Evolutionary conservation across 768 basidiomycete species (phyloP), one percentile per base, ranked within the genome.

Genomic region (Rickenella mellea): DNA sequence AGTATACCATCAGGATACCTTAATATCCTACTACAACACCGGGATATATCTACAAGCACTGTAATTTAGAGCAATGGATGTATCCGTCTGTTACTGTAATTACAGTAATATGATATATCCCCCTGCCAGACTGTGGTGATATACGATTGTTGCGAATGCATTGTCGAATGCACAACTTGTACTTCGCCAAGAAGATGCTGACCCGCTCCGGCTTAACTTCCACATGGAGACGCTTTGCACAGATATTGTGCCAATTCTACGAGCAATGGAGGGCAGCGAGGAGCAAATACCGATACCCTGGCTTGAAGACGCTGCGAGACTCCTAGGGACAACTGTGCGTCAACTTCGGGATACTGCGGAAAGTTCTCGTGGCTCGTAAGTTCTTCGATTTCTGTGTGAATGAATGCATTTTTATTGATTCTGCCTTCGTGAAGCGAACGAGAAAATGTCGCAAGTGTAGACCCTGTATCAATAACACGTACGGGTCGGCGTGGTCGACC

Each of bases 151-250:
- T 5, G 15, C 26, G 6, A 15, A 43, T 1, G 11, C 42, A 6
- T 59, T 46, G 22, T 11, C 39, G 2, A 39, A 48, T 24, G 50
- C 46, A 7, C 1, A 28, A 2, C 6, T 1, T 0, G 5, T 48
- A 8, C 40, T 58, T 27, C 29, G 8, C 7, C 42, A 45, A 15
- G 50, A 53, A 10, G 48, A 49, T 8, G 32, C 4, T 22, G 49
- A 53, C n/a, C 48, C 42, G 3, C 35, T 44, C 20, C 40, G 28
- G 6, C 27, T 57, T 6, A 27, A 21, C 4, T 45, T 57, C 17
- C 52, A 56, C 9, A 25, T 43, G 22, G 51, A 57, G 21, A 40
- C 49, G 31, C 8, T 49, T 41, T 10, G 37, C 2, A 31, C 43
- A n/a, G 5, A 46, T 39, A 24, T 39, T 29, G 24, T 36, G 42